Percentiles rank a stretch among this genome's conserved stretches.
Conservation (phyloP, 495 filamentous ascomycete species). For the Annulohypoxylon moriforme region DNA sequence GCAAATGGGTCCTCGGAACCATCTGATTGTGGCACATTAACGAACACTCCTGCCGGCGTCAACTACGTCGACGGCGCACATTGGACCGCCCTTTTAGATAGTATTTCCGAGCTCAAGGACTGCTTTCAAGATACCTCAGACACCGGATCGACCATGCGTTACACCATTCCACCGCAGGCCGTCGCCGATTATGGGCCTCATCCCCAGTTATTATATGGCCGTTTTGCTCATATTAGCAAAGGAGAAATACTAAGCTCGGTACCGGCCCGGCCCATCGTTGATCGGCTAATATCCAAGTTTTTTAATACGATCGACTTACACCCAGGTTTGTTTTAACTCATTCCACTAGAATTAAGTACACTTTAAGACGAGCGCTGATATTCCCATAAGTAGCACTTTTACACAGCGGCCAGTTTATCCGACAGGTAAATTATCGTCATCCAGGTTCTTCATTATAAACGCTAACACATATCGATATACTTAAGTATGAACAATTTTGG, state of each 20-base stretch:
- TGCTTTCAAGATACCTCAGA: slow-evolving; percentile 30
- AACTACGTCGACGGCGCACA: slow-evolving; percentile 49
- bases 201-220: slow-evolving; percentile 52
- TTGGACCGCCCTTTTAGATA: slow-evolving; percentile 50
- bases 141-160: not conserved
- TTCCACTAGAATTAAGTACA: not conserved
- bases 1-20: slow-evolving; percentile 19
- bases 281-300: slow-evolving; percentile 53
- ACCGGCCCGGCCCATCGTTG: slow-evolving; percentile 48
- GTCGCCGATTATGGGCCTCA: slow-evolving; percentile 29
- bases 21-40: slow-evolving; percentile 26
- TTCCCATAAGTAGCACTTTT: slow-evolving; percentile 37
- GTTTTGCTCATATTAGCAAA: slow-evolving; percentile 41
- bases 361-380: not conserved
- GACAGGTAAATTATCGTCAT: slow-evolving; percentile 40
- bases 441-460: not conserved
- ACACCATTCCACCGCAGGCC: slow-evolving; percentile 3
- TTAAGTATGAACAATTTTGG: slow-evolving; percentile 51
- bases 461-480: not conserved
- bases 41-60: slow-evolving; percentile 25
- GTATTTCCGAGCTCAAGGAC: slow-evolving; percentile 42
- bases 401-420: slow-evolving; percentile 51
- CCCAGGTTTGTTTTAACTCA: slow-evolving; percentile 20
- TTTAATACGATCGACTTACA: slow-evolving; percentile 51
- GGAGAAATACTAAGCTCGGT: slow-evolving; percentile 54